phyloP scores from a whole-genome alignment of 2,329 filamentous ascomycete species.

The Colletotrichum liaoningense region DNA sequence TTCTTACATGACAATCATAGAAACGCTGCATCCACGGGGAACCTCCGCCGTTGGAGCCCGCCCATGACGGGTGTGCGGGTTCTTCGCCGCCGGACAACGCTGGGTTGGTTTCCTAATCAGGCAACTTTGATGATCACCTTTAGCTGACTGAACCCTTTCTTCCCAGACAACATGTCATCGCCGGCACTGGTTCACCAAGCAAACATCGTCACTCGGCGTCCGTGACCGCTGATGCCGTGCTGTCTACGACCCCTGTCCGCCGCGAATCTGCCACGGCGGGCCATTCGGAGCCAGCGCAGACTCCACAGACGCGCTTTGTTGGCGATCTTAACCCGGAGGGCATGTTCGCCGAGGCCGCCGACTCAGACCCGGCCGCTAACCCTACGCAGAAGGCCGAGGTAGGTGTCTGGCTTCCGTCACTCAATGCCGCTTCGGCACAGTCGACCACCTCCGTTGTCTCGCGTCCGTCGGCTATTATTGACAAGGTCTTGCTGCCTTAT shows the following conservation, averaged over 20 bases:
- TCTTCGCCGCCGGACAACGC: slow-evolving; percentile 13
- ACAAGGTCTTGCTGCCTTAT: slow-evolving; percentile 54
- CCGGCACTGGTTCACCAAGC: slow-evolving; percentile 3
- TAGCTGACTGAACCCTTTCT: background rate
- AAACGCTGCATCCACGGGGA: slow-evolving; percentile 58
- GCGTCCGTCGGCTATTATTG: slow-evolving; percentile 49
- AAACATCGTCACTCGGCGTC: slow-evolving; percentile 21
- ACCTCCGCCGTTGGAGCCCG: slow-evolving; percentile 32
- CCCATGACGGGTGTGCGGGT: slow-evolving; percentile 12
- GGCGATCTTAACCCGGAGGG: slow-evolving; percentile 71
- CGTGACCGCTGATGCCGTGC: background rate
- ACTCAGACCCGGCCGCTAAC: slow-evolving; percentile 48
- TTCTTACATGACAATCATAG: slow-evolving; percentile 48
- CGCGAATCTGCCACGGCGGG: slow-evolving; percentile 12
- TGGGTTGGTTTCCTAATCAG: slow-evolving; percentile 33
- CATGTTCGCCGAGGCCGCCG: slow-evolving; percentile 67
- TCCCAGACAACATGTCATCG: background rate
- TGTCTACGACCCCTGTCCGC: slow-evolving; percentile 7
- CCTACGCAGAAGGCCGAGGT: slow-evolving; percentile 63
- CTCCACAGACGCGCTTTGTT: slow-evolving; percentile 57
- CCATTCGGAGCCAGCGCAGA: slow-evolving; percentile 14
- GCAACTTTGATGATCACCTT: slow-evolving; percentile 5
- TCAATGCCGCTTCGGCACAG: slow-evolving; percentile 41
- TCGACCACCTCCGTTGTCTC: slow-evolving; percentile 43
- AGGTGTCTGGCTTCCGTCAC: slow-evolving; percentile 64